These are phyloP conservation scores for Epichloe hybrida DNA, from an alignment of 2,329 filamentous ascomycete genomes.

Conservation along the genomic window DNA sequence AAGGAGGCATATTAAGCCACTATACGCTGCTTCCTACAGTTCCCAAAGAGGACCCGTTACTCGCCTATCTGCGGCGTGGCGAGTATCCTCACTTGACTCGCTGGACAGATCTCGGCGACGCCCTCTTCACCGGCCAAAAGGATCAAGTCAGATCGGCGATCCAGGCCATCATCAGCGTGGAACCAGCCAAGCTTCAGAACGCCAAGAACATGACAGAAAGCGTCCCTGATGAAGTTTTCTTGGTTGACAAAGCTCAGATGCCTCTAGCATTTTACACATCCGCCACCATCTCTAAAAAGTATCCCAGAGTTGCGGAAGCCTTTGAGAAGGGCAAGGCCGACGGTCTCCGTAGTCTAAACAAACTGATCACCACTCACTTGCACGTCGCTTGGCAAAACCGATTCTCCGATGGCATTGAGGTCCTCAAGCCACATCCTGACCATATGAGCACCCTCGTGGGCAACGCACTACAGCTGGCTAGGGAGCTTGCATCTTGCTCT, in stretches of 20 bases:
- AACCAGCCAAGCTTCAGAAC: conserved; percentile 37
- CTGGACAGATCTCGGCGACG: conserved; percentile 58
- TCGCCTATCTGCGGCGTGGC: conserved; percentile 61
- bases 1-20: conserved; percentile 65
- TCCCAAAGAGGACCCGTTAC: conserved; percentile 53
- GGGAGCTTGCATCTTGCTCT: conserved; percentile 63
- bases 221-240: conserved; percentile 45
- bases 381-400: conserved; percentile 73
- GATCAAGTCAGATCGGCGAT: conserved; percentile 49
- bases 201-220: conserved; percentile 52
- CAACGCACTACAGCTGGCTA: conserved; percentile 58
- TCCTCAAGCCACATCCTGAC: conserved; percentile 66
- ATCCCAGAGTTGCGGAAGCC: conserved; percentile 51
- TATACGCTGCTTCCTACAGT: conserved; percentile 79
- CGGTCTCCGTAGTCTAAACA: conserved; percentile 53
- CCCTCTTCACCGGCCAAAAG: conserved; percentile 59
- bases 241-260: conserved; percentile 48
- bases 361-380: conserved; percentile 72
- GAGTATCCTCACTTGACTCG: conserved; percentile 61
- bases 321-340: conserved; percentile 41
- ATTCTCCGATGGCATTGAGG: conserved; percentile 63
- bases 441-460: conserved; percentile 62
- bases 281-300: conserved; percentile 48
- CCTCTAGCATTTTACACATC: conserved; percentile 68
- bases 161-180: conserved; percentile 36